These are phyloP conservation scores for Penicillium corylophilum DNA, from an alignment of 2,329 filamentous ascomycete genomes.

Conservation along the genomic window DNA sequence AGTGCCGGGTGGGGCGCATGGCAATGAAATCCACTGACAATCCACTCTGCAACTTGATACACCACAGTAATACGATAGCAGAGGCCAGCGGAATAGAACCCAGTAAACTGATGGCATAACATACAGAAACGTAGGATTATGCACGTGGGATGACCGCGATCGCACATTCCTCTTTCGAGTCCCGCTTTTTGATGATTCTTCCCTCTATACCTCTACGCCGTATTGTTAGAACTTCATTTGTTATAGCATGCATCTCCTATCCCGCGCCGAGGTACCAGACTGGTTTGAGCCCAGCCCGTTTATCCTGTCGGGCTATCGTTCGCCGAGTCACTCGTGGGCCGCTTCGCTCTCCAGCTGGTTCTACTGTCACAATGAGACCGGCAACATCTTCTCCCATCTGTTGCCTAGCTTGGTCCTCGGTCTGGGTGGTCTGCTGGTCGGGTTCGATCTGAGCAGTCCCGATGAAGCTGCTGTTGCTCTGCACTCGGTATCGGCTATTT, in stretches of 20 bases:
- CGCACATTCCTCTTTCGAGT: background rate
- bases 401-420: constrained; percentile 39
- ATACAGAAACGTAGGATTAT: background rate
- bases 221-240: background rate
- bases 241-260: background rate
- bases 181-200: background rate
- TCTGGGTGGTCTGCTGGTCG: constrained; percentile 2
- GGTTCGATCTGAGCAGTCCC: constrained; percentile 8
- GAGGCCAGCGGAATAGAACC: background rate
- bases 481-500: constrained; percentile 23
- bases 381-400: constrained; percentile 49
- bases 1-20: background rate
- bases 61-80: constrained; percentile 6
- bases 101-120: background rate
- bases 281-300: constrained; percentile 48
- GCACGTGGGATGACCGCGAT: background rate
- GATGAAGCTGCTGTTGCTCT: constrained; percentile 19
- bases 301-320: constrained; percentile 47
- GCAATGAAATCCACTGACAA: background rate
- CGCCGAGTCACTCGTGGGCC: constrained; percentile 37
- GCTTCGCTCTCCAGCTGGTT: constrained; percentile 43
- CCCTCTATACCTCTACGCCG: background rate
- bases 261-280: constrained; percentile 36
- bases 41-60: constrained; percentile 21
- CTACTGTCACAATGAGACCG: constrained; percentile 47